Evolutionary conservation across 208 protist species (phyloP), one percentile per base, ranked within the genome.

Genomic region (Leishmania guyanensis): DNA sequence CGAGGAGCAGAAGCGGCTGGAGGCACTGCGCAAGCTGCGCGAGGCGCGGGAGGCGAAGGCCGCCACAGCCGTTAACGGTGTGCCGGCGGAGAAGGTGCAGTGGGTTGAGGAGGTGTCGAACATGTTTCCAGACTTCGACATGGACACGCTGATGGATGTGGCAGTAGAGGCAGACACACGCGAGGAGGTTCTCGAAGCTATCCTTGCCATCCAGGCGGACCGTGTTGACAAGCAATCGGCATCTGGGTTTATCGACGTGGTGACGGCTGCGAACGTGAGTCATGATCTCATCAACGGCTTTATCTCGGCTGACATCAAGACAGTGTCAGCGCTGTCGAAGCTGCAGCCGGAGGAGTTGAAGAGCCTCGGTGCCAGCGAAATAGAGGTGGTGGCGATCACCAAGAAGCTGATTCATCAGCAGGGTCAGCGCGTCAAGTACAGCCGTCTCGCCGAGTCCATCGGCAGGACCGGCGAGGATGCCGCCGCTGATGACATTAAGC

Each of bases 181-280:
- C 66, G 85, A 93, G 50, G 83, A 94, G 70, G 92, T 89, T 17
- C 82, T 96, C 14, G 72, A 62, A 26, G 87, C 81, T 1, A 64
- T 93, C 48, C 77, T 91, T 14, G 86, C 85, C 50, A 93, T 98
- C n/a, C 88, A 96, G 80, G 77, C 85, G 39, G 86, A 95, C 73
- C 78, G 88, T 56, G 78, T 96, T 12, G 88, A 96, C 74, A 84
- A 88, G 60, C 73, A 90, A 36, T 65, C 86, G 9, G 80, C 86
- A 26, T 83, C 83, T 26, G 87, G 90, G 16, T 94, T 97, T 58
- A 84, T 91, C 78, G 84, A 92, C 56, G 80, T 98, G 56, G 85
- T 96, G 84, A 58, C 58, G 6, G 85, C 84, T 33, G 85, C 92
- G 46, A 86, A 90, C 46, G 83, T 97, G 79, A 85, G 89, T 43